phyloP scores from a whole-genome alignment of 768 basidiomycete genomes.

The Agrocybe pediades region DNA sequence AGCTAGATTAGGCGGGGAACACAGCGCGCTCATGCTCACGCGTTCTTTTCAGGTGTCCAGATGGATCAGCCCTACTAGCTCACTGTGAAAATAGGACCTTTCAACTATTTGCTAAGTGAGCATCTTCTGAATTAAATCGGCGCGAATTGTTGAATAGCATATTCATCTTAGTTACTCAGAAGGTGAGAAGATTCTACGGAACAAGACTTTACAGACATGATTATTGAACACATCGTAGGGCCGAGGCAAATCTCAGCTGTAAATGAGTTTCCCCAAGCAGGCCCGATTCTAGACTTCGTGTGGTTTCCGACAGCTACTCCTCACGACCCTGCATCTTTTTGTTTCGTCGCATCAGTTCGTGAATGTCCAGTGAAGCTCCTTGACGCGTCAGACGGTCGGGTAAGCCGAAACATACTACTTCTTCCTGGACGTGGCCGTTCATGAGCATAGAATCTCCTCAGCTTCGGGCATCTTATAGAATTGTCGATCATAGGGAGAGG shows the following conservation, averaged over 20 bases:
- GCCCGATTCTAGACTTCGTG: conserved; percentile 73
- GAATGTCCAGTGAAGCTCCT: conserved; percentile 86
- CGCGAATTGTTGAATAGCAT: background rate
- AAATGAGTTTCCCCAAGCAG: conserved; percentile 50
- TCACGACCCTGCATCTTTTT: conserved; percentile 64
- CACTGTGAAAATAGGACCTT: conserved; percentile 74
- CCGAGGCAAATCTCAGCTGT: conserved; percentile 11
- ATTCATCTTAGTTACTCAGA: background rate
- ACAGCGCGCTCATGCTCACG: background rate
- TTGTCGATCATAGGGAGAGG: conserved; percentile 93
- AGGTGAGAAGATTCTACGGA: background rate
- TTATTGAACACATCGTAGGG: background rate
- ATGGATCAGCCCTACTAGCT: conserved; percentile 67
- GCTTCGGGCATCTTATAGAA: conserved; percentile 90
- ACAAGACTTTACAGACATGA: background rate
- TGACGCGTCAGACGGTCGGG: conserved; percentile 77
- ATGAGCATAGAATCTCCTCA: conserved; percentile 28
- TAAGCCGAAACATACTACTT: conserved; percentile 37
- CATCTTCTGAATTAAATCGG: background rate
- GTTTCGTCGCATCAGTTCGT: conserved; percentile 81
- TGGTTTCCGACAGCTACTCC: conserved; percentile 85
- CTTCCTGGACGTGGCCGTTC: background rate
- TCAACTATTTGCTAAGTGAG: conserved; percentile 55
- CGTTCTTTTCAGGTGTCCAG: conserved; percentile 60
- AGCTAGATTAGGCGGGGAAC: background rate